Evolutionary conservation across 78 protist species (phyloP).

Genomic region (Isochrysis galbana): DNA sequence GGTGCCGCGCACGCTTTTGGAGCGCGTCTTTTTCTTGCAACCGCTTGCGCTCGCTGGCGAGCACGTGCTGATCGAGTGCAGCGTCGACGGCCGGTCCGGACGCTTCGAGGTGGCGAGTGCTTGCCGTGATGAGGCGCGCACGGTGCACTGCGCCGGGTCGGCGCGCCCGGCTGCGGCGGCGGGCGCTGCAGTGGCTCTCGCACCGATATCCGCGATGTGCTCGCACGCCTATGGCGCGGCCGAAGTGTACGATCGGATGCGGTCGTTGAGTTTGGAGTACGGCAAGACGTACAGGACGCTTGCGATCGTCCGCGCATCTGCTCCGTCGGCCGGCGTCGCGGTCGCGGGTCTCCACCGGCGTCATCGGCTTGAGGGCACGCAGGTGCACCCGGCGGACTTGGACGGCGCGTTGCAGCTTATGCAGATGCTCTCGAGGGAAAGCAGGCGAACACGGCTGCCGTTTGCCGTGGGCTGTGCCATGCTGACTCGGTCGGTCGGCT

Average conservation of each 20-base stretch:
- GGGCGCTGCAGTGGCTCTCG: not conserved
- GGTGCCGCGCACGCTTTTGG: not conserved
- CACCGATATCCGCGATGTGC: not conserved
- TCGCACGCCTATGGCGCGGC: not conserved
- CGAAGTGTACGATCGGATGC: not conserved
- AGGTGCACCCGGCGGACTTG: not conserved
- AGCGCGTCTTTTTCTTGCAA: not conserved
- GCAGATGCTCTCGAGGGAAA: not conserved
- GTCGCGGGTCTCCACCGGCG: not conserved
- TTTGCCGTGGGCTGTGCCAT: not conserved
- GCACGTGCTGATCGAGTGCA: not conserved
- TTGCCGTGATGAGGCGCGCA: not conserved
- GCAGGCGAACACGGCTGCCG: not conserved
- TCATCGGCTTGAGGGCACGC: not conserved
- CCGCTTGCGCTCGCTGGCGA: not conserved
- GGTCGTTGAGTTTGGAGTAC: not conserved
- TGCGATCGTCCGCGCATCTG: not conserved
- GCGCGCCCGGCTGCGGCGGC: not conserved
- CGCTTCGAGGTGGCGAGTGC: not conserved
- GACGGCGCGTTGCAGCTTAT: conserved; percentile 7
- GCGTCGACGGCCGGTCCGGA: not conserved
- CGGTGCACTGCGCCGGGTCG: not conserved
- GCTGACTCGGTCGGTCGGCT: not conserved
- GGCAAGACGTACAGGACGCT: not conserved
- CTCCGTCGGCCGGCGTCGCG: not conserved